Percentiles rank a stretch among this genome's conserved stretches.
Evolutionary conservation across 768 basidiomycete genomes (phyloP).

Genomic region (Filobasidium wieringae): DNA sequence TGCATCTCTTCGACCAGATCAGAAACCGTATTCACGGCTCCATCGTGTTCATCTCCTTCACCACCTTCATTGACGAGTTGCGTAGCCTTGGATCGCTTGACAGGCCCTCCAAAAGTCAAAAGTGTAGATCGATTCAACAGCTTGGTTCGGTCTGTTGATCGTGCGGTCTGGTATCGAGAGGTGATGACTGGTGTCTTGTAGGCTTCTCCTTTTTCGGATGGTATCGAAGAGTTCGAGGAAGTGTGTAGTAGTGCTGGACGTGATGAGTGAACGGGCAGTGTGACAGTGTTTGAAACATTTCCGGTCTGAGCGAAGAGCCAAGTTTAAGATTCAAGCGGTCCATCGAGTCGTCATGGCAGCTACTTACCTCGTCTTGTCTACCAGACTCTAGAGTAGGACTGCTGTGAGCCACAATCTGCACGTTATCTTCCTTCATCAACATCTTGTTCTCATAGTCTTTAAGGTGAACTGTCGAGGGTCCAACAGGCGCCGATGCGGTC

Average conservation of each 20-base stretch:
- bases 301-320: not conserved
- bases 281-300: not conserved
- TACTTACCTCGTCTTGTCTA: not conserved
- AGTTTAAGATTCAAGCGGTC: not conserved
- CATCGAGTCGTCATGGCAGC: not conserved
- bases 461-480: not conserved
- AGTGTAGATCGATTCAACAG: not conserved
- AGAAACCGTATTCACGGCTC: too few species aligned
- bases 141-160: not conserved
- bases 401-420: not conserved
- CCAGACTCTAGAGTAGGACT: not conserved
- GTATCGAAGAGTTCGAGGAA: not conserved
- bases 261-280: not conserved
- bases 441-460: not conserved
- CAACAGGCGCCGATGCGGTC: not conserved
- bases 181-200: not conserved
- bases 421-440: not conserved
- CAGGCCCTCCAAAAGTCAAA: not conserved
- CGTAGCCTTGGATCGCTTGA: not conserved
- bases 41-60: not conserved
- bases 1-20: too few species aligned
- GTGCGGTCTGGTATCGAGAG: not conserved
- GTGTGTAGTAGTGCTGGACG: not conserved
- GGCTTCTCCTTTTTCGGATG: not conserved
- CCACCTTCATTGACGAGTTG: not conserved